These are phyloP conservation scores for Kuraishia cidri DNA, from an alignment of 805 yeast species.

Conservation along the genomic window DNA sequence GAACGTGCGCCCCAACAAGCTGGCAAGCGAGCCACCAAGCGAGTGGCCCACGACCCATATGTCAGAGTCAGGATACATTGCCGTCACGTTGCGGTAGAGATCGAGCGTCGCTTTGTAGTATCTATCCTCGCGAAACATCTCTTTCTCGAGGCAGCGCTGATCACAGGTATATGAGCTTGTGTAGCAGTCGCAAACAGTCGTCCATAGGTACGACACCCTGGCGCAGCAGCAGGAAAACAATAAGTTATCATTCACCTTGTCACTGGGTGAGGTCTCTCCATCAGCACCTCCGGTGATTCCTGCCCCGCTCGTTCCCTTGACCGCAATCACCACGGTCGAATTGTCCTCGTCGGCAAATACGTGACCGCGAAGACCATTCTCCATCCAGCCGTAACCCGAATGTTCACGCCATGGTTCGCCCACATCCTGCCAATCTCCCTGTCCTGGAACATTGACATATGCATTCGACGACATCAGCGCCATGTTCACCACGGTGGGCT, in stretches of 20 bases:
- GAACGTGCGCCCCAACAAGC: slow-evolving; percentile 77
- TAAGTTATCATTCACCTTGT: slow-evolving; percentile 80
- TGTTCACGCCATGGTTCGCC: slow-evolving; percentile 47
- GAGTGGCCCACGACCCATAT: slow-evolving; percentile 96
- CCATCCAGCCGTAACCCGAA: slow-evolving; percentile 78
- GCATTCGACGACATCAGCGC: slow-evolving; percentile 91
- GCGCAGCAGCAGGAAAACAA: slow-evolving; percentile 96
- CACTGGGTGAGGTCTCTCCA: slow-evolving; percentile 67
- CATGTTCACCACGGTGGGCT: slow-evolving; percentile 59
- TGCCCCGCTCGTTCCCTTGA: slow-evolving; percentile 91
- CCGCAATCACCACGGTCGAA: slow-evolving; percentile 59
- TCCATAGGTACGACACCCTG: slow-evolving; percentile 83
- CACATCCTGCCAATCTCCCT: slow-evolving; percentile 85
- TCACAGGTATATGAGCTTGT: slow-evolving; percentile 79
- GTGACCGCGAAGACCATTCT: slow-evolving; percentile 83
- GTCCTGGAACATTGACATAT: slow-evolving; percentile 66
- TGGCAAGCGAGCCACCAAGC: slow-evolving; percentile 80
- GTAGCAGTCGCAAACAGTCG: slow-evolving; percentile 92
- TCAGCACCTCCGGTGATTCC: slow-evolving; percentile 42
- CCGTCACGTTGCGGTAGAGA: slow-evolving; percentile 63
- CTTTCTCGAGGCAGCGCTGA: slow-evolving; percentile 76
- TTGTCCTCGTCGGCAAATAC: slow-evolving; percentile 59
- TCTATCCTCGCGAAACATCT: slow-evolving; percentile 62
- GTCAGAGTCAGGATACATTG: slow-evolving; percentile 56
- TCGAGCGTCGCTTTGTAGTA: slow-evolving; percentile 77